Evolutionary conservation across 495 filamentous ascomycete species (phyloP).

Genomic region (Viridothelium virens): DNA sequence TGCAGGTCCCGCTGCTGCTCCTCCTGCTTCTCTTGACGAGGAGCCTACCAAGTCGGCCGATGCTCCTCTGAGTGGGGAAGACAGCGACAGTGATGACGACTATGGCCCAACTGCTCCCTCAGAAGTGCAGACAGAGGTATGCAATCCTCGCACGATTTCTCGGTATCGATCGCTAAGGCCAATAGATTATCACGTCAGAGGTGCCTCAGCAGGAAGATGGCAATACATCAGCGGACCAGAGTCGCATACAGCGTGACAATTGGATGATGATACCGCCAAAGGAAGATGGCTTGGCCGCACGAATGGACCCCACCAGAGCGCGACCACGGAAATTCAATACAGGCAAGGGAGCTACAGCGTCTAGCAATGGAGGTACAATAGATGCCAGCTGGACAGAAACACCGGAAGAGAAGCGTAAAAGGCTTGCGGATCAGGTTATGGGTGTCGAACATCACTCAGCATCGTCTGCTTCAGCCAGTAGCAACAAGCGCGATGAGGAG

Average conservation of each 20-base stretch:
- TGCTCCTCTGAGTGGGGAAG: slow-evolving; percentile 24
- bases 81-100: slow-evolving; percentile 41
- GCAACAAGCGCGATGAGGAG: slow-evolving; percentile 11
- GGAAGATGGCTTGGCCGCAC: slow-evolving; percentile 50
- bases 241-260: slow-evolving; percentile 55
- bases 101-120: slow-evolving; percentile 79
- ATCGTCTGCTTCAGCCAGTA: slow-evolving; percentile 24
- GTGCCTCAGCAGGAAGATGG: neutral
- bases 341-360: slow-evolving; percentile 50
- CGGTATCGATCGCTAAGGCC: neutral
- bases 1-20: slow-evolving; percentile 39
- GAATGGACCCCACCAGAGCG: slow-evolving; percentile 77
- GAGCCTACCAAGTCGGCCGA: slow-evolving; percentile 30
- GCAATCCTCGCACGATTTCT: neutral
- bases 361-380: slow-evolving; percentile 36
- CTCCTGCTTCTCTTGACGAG: slow-evolving; percentile 48
- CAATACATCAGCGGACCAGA: slow-evolving; percentile 14
- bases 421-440: slow-evolving; percentile 78
- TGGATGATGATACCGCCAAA: slow-evolving; percentile 92
- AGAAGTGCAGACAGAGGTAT: slow-evolving; percentile 32
- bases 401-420: slow-evolving; percentile 73
- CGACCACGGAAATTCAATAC: slow-evolving; percentile 77
- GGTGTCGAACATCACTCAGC: slow-evolving; percentile 50
- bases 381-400: slow-evolving; percentile 83
- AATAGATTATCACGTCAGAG: neutral